Base-by-base conservation (phyloP, 2,329 filamentous ascomycete species). In the Truncatella angustata region DNA sequence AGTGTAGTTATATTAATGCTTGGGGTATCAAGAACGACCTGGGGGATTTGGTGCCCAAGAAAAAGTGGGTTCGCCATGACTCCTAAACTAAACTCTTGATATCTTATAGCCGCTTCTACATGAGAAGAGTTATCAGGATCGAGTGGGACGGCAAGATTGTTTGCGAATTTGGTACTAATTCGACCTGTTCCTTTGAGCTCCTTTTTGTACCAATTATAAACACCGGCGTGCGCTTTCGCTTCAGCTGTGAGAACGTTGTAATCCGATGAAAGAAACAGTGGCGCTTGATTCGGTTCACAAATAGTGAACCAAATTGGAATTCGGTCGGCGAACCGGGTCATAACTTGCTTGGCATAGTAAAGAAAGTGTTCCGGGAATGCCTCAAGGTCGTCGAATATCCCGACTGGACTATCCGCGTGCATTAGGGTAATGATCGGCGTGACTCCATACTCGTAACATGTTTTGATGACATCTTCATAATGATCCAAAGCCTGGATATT, bases 161-260 rank as follows among this genome's bases (percentile, higher is more conserved):
- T 69, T 56, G 73, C 75, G 53, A 78, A 70, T 58, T 79, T 81
- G 53, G 81, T 61, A 0, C 73, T 71, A 6, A 83, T 71, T 50
- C 74, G 73, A 0, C 78, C 80, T 0, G 66, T 70, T 23, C 77
- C 79, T 3, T 74, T 70, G 28, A 84, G 68, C 20, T 78, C 74
- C 6, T 81, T 74, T 42, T 77, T 74, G 63, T 84, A 83, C 64
- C 76, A 83, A 60, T 75, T 73, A 37, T 74, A 77, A 0, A 79
- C 69, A 21, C 72, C 67, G 0, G 77, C 77, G 52, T 82, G 78
- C 0, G 78, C 69, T 52, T 75, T 75, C 12, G 28, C 10, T 23
- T 32, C 14, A 7, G 47, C 35, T 18, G 39, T 18, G 55, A 80
- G 56, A 9, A 76, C 73, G 21, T 70, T 65, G 50, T 74, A 65